Base-by-base conservation (phyloP, 2,329 filamentous ascomycete species). In the Penicillium sp. region DNA sequence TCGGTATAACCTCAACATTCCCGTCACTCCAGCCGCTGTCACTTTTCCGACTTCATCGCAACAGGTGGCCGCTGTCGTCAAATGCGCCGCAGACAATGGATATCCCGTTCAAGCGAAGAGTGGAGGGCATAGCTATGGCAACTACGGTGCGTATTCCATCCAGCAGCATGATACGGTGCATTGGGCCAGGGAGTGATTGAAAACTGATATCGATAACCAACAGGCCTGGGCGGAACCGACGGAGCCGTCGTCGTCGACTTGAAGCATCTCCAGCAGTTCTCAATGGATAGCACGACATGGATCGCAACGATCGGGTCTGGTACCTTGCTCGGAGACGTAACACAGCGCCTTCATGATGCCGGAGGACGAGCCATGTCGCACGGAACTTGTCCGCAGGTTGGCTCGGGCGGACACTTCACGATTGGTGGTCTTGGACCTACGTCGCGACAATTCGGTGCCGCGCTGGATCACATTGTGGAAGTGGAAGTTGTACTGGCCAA, bases 121-220 rank as follows among this genome's bases (percentile, higher is more conserved):
- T 34, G 83, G 83, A n/a, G 83, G 83, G 0, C 83, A 85, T 65
- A 81, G 79, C 51, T 86, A 84, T 69, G 83, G 79, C 0, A 82
- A 80, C 31, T 81, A 76, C 55, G 77, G 79, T 54, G 70, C 74
- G 8, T 52, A 4, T 2, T 34, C 45, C n/a, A 10, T n/a, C 34
- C 5, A 8, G 5, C 5, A 34, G n/a, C 25, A n/a, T 34, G 11
- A 28, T 1, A 11, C 3, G 17, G 10, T 22, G 12, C 22, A 22
- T 22, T 22, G 22, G 22, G 22, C 22, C 22, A 22, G 4, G 22
- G 22, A 22, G 22, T 22, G 22, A 22, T 22, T 22, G 22, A 22
- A 22, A 22, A 39, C 38, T 39, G 28, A 54, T 20, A 41, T 22
- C 17, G 31, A 39, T 28, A 10, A 25, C 14, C 11, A 38, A 38